phyloP scores from a whole-genome alignment of 139 green algal species.

The Chlorella vulgaris region DNA sequence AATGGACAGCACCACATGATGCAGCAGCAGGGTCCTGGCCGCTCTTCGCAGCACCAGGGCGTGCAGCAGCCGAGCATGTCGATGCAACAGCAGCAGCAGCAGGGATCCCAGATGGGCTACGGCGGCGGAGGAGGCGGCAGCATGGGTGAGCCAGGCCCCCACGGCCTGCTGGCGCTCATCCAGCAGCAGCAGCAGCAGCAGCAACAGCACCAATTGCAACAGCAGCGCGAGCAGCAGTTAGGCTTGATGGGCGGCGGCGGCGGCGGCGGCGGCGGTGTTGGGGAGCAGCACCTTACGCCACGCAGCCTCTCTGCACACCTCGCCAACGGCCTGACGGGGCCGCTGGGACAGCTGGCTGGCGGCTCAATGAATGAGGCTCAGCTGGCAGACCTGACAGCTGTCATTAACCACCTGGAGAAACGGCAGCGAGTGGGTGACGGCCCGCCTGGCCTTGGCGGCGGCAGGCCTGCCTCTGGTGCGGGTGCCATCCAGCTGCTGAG shows the following conservation, averaged over 20 bases:
- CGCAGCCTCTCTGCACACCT: background rate
- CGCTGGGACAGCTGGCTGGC: background rate
- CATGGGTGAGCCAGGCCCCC: background rate
- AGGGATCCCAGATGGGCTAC: background rate
- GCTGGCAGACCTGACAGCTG: slow-evolving; percentile 6
- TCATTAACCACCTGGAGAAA: slow-evolving; percentile 29
- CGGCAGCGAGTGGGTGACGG: slow-evolving; percentile 12
- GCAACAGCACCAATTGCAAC: slow-evolving; percentile 19
- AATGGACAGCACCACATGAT: background rate
- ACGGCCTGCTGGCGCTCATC: slow-evolving; percentile 18
- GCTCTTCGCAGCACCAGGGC: background rate
- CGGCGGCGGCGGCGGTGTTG: background rate
- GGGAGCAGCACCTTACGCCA: background rate
- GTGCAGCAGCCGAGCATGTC: background rate
- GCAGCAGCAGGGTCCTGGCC: background rate
- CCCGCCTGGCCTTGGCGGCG: background rate
- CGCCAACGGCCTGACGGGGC: background rate
- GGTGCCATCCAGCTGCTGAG: slow-evolving; percentile 20
- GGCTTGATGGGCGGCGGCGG: background rate
- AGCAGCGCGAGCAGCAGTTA: slow-evolving; percentile 5
- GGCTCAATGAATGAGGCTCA: background rate
- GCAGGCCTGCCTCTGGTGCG: background rate
- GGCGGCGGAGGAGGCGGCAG: background rate
- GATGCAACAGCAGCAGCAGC: background rate
- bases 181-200: slow-evolving; percentile 33